Base-by-base conservation (phyloP, 768 basidiomycete genomes). In the Leccinellum luteum region DNA sequence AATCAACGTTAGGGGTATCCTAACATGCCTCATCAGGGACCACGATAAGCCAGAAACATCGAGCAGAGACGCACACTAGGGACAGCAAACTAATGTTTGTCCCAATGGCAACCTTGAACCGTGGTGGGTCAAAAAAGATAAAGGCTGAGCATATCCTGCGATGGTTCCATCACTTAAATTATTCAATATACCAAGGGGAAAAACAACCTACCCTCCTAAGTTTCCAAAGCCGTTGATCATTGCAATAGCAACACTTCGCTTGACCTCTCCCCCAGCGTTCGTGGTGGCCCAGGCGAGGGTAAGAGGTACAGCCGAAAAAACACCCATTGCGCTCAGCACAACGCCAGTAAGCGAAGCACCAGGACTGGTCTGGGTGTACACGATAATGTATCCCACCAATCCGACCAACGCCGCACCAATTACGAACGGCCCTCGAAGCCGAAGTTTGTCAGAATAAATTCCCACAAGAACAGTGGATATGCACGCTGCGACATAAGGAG, bases 221-320 rank as follows among this genome's bases (percentile, higher is more conserved):
- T 84, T 86, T n/a, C 80, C 83, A 44, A 82, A 55, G 13, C 80
- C 81, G 35, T 78, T 78, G 13, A 84, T 74, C 73, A 82, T 75
- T 4, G 79, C 85, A 28, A 85, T 64, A 0, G 76, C 75, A 8
- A 80, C 75, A 47, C 75, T 80, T 49, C 77, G 76, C 59, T 81
- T 79, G 44, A 79, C 53, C 52, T 83, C 82, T 14, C 85, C 82
- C 25, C 84, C 84, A 3, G 79, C 76, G 43, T 82, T 82, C 4
- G 78, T 77, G 7, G 78, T 77, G 2, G 73, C 76, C 85, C 84
- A 86, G 27, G 82, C 79, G 1, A 85, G 63, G 13, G 58, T 57
- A 17, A 83, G 52, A 9, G 72, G 74, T 35, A 83, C 66, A 7
- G 73, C 73, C 0, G 84, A 78, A 60, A 69, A 82, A 1, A 83